Conservation (phyloP, 2,329 filamentous ascomycete genomes). For the Tolypocladium album region DNA sequence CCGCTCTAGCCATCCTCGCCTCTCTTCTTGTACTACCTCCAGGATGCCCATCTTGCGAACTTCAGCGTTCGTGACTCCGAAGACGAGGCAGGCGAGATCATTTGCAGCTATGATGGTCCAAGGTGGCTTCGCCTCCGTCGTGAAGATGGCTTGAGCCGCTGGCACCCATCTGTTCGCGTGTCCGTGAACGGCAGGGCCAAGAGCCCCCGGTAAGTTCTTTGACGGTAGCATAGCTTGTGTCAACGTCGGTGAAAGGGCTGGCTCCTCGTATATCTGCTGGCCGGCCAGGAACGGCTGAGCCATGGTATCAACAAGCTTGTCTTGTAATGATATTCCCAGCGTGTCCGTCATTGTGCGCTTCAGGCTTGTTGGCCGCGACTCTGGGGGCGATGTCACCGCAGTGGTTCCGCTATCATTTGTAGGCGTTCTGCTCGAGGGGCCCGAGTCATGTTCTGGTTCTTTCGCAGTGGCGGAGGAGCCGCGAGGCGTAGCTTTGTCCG, state of each 20-base stretch:
- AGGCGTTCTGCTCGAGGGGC: slow-evolving; percentile 41
- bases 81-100: slow-evolving; percentile 92
- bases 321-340: slow-evolving; percentile 61
- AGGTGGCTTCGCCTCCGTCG: slow-evolving; percentile 79
- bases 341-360: slow-evolving; percentile 87
- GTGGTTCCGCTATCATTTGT: slow-evolving; percentile 46
- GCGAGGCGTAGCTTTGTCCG: slow-evolving; percentile 6
- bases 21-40: slow-evolving; percentile 85
- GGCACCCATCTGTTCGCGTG: slow-evolving; percentile 86
- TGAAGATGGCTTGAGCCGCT: slow-evolving; percentile 92
- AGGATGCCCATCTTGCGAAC: slow-evolving; percentile 90
- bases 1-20: slow-evolving; percentile 78
- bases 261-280: slow-evolving; percentile 23
- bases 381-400: slow-evolving; percentile 39
- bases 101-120: slow-evolving; percentile 97
- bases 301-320: slow-evolving; percentile 75
- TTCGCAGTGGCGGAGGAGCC: slow-evolving; percentile 4
- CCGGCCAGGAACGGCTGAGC: slow-evolving; percentile 64
- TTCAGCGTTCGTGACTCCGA: slow-evolving; percentile 95
- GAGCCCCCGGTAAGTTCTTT: slow-evolving; percentile 32
- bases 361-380: slow-evolving; percentile 53
- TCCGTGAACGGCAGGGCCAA: slow-evolving; percentile 60
- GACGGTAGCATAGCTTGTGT: slow-evolving; percentile 27
- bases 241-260: slow-evolving; percentile 30
- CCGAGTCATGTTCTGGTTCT: slow-evolving; percentile 24